Evolutionary conservation across 1,284 basidiomycete genomes (phyloP).

Genomic region (Rhodotorula sp.): DNA sequence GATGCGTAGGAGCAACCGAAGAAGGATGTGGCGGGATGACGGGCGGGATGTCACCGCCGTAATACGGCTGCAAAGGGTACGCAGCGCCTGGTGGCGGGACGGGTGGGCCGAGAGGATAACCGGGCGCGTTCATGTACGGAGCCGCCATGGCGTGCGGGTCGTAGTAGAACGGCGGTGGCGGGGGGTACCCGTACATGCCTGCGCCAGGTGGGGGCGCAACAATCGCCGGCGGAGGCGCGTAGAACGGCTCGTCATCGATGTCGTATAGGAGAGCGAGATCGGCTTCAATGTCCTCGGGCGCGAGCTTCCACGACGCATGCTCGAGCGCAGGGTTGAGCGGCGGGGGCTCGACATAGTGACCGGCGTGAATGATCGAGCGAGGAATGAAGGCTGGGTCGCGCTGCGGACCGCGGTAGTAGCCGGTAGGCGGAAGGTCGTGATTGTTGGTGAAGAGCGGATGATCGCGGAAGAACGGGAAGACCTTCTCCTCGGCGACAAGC

Average conservation of each 20-base stretch:
- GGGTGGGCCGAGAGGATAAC: not conserved
- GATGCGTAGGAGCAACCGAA: too few relatives aligned
- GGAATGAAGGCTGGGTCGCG: slow-evolving; percentile 20
- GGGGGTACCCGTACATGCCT: not conserved
- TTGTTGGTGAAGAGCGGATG: slow-evolving; percentile 33
- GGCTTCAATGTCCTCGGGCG: slow-evolving; percentile 26
- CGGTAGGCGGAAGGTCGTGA: slow-evolving; percentile 27
- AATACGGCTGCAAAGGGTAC: not conserved
- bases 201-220: not conserved
- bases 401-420: slow-evolving; percentile 27
- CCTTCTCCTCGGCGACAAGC: slow-evolving; percentile 29
- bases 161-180: slow-evolving; percentile 10
- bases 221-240: not conserved
- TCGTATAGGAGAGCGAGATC: slow-evolving; percentile 34
- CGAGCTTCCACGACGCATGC: slow-evolving; percentile 23
- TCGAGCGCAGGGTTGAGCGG: slow-evolving; percentile 27
- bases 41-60: not conserved
- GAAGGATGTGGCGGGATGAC: not conserved
- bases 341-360: slow-evolving; percentile 32
- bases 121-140: not conserved
- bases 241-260: slow-evolving; percentile 10
- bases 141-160: not conserved
- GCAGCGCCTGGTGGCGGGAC: not conserved
- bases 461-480: slow-evolving; percentile 34
- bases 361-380: slow-evolving; percentile 17